A percentile compares a stretch with the other conserved stretches of the same genome.
Evolutionary conservation across 2,329 filamentous ascomycete species (phyloP).

Genomic region (Fusarium sp.): DNA sequence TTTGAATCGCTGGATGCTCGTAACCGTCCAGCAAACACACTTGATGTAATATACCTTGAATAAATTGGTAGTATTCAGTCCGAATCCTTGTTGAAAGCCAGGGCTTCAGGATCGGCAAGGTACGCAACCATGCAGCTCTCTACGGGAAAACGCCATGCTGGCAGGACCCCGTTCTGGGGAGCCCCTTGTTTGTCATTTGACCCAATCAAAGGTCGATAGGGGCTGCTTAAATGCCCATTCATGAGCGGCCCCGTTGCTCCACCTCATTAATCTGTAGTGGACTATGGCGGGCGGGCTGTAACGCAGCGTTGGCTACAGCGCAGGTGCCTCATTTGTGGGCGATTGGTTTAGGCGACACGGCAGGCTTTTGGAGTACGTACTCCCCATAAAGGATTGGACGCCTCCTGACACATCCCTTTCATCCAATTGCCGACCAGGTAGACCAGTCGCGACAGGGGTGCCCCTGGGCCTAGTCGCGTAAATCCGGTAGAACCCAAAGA

Average conservation of each 20-base stretch:
- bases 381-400: constrained; percentile 17
- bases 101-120: constrained; percentile 30
- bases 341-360: constrained; percentile 19
- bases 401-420: constrained; percentile 52
- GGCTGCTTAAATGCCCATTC: constrained; percentile 10
- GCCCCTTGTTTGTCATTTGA: constrained; percentile 13
- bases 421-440: constrained; percentile 34
- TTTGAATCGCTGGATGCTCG: no score
- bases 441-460: constrained; percentile 53
- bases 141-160: constrained; percentile 43
- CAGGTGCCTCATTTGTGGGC: constrained; percentile 16
- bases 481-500: constrained; percentile 43
- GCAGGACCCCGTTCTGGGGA: constrained; percentile 35
- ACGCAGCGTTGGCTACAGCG: constrained; percentile 6
- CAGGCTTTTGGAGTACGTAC: neutral
- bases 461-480: constrained; percentile 49
- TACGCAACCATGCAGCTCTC: constrained; percentile 31
- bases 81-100: constrained; percentile 19
- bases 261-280: constrained; percentile 36
- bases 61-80: constrained; percentile 18
- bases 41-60: no score
- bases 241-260: constrained; percentile 13
- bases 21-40: neutral
- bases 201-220: constrained; percentile 33
- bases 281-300: constrained; percentile 17